phyloP scores from a whole-genome alignment of 2,329 filamentous ascomycete genomes.

The Neonectria faginata region DNA sequence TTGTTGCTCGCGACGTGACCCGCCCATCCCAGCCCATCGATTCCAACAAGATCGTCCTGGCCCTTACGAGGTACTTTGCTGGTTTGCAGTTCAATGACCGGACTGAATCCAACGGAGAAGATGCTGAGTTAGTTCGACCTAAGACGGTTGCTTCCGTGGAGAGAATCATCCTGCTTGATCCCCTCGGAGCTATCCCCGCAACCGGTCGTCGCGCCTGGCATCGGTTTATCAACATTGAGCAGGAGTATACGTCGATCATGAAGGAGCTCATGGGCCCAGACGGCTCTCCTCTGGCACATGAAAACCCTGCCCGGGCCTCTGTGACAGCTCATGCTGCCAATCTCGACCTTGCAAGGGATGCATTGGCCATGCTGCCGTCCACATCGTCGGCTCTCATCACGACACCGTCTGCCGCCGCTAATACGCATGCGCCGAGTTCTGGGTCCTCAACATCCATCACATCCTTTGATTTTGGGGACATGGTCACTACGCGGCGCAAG shows the following conservation, averaged over 20 bases:
- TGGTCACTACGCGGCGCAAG: slow-evolving; percentile 65
- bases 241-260: slow-evolving; percentile 81
- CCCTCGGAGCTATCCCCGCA: slow-evolving; percentile 85
- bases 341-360: slow-evolving; percentile 75
- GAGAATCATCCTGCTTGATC: slow-evolving; percentile 88
- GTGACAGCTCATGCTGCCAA: slow-evolving; percentile 72
- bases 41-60: slow-evolving; percentile 75
- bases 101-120: slow-evolving; percentile 6
- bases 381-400: slow-evolving; percentile 91
- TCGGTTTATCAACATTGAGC: slow-evolving; percentile 88
- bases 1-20: slow-evolving; percentile 57
- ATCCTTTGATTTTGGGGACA: slow-evolving; percentile 61
- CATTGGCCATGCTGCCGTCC: slow-evolving; percentile 81
- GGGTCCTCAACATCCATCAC: slow-evolving; percentile 48
- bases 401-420: slow-evolving; percentile 84
- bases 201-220: slow-evolving; percentile 54
- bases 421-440: slow-evolving; percentile 53
- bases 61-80: slow-evolving; percentile 80
- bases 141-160: slow-evolving; percentile 75
- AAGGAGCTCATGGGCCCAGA: slow-evolving; percentile 64
- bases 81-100: slow-evolving; percentile 65
- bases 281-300: slow-evolving; percentile 47
- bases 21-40: slow-evolving; percentile 55
- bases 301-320: slow-evolving; percentile 43
- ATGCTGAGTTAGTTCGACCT: slow-evolving; percentile 52